phyloP scores from a whole-genome alignment of 352 stramenopile genomes.

The Phytopythium kandeliae region DNA sequence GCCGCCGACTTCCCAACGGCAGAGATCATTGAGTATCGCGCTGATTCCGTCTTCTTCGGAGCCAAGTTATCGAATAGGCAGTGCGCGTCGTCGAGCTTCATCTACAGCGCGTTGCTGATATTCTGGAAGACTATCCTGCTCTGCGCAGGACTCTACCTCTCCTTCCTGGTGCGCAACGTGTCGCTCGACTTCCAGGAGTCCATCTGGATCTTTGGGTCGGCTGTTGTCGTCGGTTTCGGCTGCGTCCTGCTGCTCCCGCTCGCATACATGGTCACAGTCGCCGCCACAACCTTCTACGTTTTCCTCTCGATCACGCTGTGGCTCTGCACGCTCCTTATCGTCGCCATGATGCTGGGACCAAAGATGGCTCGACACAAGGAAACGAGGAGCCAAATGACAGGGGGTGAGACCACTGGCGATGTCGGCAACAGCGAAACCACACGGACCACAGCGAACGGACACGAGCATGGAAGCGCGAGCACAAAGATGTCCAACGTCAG shows the following conservation, averaged over 20 bases:
- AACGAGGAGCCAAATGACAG: too few relatives aligned
- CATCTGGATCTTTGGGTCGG: constrained; percentile 21
- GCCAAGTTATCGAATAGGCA: not conserved
- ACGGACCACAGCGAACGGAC: too few relatives aligned
- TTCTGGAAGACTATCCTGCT: constrained; percentile 25
- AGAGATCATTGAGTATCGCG: too few relatives aligned
- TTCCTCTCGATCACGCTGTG: constrained; percentile 9
- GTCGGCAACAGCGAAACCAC: too few relatives aligned
- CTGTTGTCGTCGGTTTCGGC: constrained; percentile 17
- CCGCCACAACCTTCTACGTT: constrained; percentile 9
- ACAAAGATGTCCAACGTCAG: too few relatives aligned
- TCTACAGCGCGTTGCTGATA: constrained; percentile 14
- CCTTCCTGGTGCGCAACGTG: constrained; percentile 22
- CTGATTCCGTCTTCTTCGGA: not conserved
- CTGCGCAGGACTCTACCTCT: constrained; percentile 15
- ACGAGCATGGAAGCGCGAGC: too few relatives aligned
- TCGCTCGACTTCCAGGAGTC: constrained; percentile 28
- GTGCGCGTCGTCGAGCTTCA: constrained; percentile 15
- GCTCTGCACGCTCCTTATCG: constrained; percentile 3
- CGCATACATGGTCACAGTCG: constrained; percentile 16
- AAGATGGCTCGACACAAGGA: constrained; percentile 6
- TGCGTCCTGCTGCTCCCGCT: constrained; percentile 16
- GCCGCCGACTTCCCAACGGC: constrained; percentile 8
- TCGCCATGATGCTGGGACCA: constrained; percentile 9
- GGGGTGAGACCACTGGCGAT: too few relatives aligned